phyloP scores from a whole-genome alignment of 208 protist genomes.

The Endotrypanum monterogeii region DNA sequence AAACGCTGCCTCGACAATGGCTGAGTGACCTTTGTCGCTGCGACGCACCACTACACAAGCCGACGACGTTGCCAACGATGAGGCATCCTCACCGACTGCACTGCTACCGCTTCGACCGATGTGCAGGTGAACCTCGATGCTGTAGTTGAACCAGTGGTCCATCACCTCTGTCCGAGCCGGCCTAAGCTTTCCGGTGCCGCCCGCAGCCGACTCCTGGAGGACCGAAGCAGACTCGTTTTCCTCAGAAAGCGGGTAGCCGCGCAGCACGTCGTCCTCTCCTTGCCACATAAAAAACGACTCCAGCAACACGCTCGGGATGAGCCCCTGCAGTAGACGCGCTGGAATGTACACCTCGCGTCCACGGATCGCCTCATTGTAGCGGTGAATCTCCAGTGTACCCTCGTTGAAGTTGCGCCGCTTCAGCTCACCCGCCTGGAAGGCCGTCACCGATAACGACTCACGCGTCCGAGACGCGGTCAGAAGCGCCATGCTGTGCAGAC shows the following conservation, averaged over 20 bases:
- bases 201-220: conserved; percentile 17
- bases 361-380: conserved; percentile 51
- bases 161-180: conserved; percentile 18
- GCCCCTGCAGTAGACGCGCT: conserved; percentile 72
- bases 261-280: conserved; percentile 74
- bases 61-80: conserved; percentile 1
- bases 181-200: conserved; percentile 1
- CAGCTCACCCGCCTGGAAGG: conserved; percentile 71
- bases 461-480: conserved; percentile 29
- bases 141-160: conserved; percentile 77
- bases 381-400: conserved; percentile 71
- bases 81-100: background rate
- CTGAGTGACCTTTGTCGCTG: conserved; percentile 35
- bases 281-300: conserved; percentile 87
- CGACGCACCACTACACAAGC: conserved; percentile 37
- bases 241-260: conserved; percentile 58
- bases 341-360: conserved; percentile 77
- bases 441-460: conserved; percentile 37
- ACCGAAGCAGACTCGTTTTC: conserved; percentile 20
- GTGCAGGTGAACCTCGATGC: conserved; percentile 53
- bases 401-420: conserved; percentile 55
- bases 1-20: conserved; percentile 9
- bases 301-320: conserved; percentile 72
- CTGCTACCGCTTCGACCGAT: background rate
- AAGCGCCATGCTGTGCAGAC: conserved; percentile 66